These are phyloP conservation scores for Marsdenia floribunda DNA, from an alignment of 257 asterid species.

Conservation along the genomic window DNA sequence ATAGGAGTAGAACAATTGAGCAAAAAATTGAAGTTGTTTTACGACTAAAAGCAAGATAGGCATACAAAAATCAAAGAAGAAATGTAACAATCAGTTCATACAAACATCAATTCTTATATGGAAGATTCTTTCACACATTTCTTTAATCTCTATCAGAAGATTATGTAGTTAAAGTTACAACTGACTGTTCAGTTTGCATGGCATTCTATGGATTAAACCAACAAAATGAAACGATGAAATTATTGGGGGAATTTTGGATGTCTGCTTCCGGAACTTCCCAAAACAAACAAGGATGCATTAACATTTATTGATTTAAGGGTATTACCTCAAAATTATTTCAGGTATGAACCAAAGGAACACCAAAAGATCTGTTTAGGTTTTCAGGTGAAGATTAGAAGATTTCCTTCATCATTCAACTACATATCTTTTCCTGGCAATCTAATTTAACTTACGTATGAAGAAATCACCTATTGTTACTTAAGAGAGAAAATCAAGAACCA, in stretches of 20 bases:
- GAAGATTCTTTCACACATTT: not conserved
- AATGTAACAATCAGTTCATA: not conserved
- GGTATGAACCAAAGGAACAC: not conserved
- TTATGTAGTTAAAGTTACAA: not conserved
- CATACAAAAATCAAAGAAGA: not conserved
- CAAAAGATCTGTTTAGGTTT: not conserved
- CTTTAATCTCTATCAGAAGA: not conserved
- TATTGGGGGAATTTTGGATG: not conserved
- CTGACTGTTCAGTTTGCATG: not conserved
- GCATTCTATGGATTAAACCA: not conserved
- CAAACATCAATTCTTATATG: not conserved
- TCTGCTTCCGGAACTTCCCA: not conserved
- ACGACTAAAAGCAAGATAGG: not conserved
- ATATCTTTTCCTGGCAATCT: not conserved
- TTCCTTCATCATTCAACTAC: not conserved
- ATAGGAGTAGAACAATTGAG: not conserved
- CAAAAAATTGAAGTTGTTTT: not conserved
- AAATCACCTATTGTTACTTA: not conserved
- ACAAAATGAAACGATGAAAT: not conserved
- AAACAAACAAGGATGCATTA: not conserved
- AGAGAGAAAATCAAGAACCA: slow-evolving; percentile 1
- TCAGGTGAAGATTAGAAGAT: not conserved
- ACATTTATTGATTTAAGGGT: not conserved
- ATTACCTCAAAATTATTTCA: not conserved
- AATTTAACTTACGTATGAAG: not conserved